Evolutionary conservation across 192 early-diverging fungal genomes (phyloP).

Genomic region (Kickxella alabastrina): DNA sequence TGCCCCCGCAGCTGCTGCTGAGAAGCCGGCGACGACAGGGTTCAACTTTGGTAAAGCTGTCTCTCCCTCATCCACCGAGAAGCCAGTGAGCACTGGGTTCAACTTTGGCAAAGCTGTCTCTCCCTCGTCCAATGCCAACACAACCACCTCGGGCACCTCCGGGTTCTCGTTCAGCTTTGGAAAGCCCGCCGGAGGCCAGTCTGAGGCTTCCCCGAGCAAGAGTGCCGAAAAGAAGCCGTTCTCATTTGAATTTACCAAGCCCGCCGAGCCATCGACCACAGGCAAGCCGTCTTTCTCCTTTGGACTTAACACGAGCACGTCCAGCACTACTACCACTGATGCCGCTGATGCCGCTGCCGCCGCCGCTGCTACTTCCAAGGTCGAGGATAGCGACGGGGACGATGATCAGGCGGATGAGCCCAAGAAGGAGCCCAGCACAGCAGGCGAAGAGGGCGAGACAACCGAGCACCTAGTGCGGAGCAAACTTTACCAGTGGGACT

Average conservation of each 20-base stretch:
- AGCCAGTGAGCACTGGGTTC: no score
- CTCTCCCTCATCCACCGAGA: no score
- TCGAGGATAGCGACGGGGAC: neutral
- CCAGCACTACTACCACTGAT: neutral
- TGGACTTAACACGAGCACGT: constrained; percentile 20
- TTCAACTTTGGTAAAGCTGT: no score
- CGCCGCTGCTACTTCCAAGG: no score
- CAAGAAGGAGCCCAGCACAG: constrained; percentile 19
- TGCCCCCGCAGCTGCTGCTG: no score
- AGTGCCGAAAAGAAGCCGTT: constrained; percentile 25
- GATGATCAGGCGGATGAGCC: constrained; percentile 1
- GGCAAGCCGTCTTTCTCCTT: constrained; percentile 30
- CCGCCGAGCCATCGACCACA: neutral
- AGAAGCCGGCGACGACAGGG: neutral
- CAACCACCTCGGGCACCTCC: constrained; percentile 2
- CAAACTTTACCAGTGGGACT: constrained; percentile 48
- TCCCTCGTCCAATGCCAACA: no score
- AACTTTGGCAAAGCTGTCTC: no score
- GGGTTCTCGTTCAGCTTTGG: constrained; percentile 30
- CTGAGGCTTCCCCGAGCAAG: no score
- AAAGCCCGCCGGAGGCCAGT: constrained; percentile 13
- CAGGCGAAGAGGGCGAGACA: constrained; percentile 50
- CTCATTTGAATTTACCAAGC: constrained; percentile 31
- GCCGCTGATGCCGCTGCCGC: neutral
- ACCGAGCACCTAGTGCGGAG: constrained; percentile 33